Conservation (phyloP, 2,329 filamentous ascomycete genomes). For the Claviceps cyperi region DNA sequence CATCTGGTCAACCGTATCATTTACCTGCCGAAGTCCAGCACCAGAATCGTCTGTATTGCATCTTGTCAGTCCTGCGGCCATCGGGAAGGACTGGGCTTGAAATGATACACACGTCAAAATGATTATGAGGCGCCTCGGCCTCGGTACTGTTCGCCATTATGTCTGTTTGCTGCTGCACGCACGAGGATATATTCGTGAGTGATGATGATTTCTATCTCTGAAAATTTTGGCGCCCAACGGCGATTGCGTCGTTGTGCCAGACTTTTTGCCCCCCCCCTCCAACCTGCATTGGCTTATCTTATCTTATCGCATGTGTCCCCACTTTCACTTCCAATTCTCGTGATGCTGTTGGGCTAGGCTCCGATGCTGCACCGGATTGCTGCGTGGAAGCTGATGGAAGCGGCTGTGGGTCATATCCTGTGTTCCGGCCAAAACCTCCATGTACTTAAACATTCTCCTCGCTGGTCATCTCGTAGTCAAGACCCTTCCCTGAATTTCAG, state of each 20-base stretch:
- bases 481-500: no score
- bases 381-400: no score
- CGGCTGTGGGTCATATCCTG: no score
- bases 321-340: no score
- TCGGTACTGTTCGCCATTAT: constrained; percentile 2
- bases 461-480: no score
- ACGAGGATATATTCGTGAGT: neutral
- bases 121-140: constrained; percentile 8
- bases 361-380: no score
- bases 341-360: no score
- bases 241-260: neutral
- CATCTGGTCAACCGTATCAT: neutral
- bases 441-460: no score
- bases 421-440: no score
- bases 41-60: constrained; percentile 44
- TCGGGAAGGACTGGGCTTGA: neutral
- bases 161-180: neutral
- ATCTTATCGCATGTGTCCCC: neutral
- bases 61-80: neutral
- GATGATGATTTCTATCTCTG: neutral
- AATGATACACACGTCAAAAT: constrained; percentile 3
- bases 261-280: neutral
- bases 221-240: neutral
- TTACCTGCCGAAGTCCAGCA: constrained; percentile 45
- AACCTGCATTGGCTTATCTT: neutral